Evolutionary conservation across 2,329 filamentous ascomycete species (phyloP), one percentile per base, ranked within the genome.

Genomic region (Fonsecaea pugnacius): DNA sequence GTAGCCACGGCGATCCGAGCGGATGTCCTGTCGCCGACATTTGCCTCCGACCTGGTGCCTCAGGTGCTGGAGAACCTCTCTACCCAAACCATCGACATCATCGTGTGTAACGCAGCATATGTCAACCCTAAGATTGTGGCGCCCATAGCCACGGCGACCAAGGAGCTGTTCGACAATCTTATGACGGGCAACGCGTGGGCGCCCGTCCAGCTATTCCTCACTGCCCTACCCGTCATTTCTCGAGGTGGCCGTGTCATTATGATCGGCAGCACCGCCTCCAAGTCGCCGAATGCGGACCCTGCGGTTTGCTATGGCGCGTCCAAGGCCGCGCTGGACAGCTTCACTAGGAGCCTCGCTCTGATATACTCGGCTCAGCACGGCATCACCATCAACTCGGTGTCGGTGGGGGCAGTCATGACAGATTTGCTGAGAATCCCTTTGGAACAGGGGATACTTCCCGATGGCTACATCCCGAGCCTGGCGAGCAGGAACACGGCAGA

Each of bases 331-430:
- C 40, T 63, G 36, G 60, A 63, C 43, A 57, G 53, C 60, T 51
- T 63, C 35, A 54, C 54, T 1, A 32, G 60, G 30, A 52, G 33
- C 16, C 54, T 63, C 16, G 60, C 60, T 1, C 38, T 57, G 35
- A 63, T 58, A 3, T 63, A 36, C 53, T 27, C 50, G 12, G 33
- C 53, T 7, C 36, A 40, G n/a, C 40, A 57, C 21, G 60, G 60
- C 43, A 63, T 63, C n/a, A 63, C 60, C 35, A 33, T 63, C 53
- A 63, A 63, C 54, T 63, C 60, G 3, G 54, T 63, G 33, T 56
- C 53, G 6, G 53, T 50, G 38, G 60, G 60, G 1, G 10, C 53
- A 7, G 57, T 54, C 16, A 52, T 51, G 43, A 63, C 60, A 1
- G 60, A 63, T 14, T 27, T 54, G 30, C 21, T 63, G 7, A 38